phyloP scores from a whole-genome alignment of 2,329 filamentous ascomycete genomes.

The Pseudocercospora macadamiae region DNA sequence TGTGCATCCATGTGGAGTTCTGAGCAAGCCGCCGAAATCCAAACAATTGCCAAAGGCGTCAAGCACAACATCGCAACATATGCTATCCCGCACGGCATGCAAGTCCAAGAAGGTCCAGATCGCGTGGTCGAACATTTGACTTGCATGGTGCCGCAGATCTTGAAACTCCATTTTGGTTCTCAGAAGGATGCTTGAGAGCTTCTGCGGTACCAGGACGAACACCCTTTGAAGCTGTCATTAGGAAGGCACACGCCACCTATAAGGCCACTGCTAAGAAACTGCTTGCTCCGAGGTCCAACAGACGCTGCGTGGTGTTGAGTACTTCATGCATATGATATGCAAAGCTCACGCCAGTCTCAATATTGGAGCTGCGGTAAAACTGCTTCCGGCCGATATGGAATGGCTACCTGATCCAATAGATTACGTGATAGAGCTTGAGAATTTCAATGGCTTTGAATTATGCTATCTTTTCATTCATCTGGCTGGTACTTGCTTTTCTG shows the following conservation, averaged over 20 bases:
- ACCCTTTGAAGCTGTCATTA: not conserved
- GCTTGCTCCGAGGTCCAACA: too few species aligned
- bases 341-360: too few species aligned
- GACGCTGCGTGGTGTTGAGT: too few species aligned
- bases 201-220: not conserved
- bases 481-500: constrained; percentile 1
- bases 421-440: too few species aligned
- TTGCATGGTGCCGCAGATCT: constrained; percentile 17
- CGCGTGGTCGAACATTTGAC: constrained; percentile 58
- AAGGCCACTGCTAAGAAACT: too few species aligned
- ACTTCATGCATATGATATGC: too few species aligned
- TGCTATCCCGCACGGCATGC: constrained; percentile 58
- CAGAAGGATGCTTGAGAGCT: not conserved
- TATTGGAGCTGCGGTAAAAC: too few species aligned
- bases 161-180: constrained; percentile 20
- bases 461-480: not conserved
- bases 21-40: constrained; percentile 53
- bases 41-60: constrained; percentile 48
- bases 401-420: too few species aligned
- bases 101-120: constrained; percentile 58
- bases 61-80: constrained; percentile 55
- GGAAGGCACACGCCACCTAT: too few species aligned
- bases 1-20: constrained; percentile 63
- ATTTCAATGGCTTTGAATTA: too few species aligned
- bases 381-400: too few species aligned